These are phyloP conservation scores for Ascochyta clinopodiicola DNA, from an alignment of 2,329 filamentous ascomycete genomes.

Conservation along the genomic window DNA sequence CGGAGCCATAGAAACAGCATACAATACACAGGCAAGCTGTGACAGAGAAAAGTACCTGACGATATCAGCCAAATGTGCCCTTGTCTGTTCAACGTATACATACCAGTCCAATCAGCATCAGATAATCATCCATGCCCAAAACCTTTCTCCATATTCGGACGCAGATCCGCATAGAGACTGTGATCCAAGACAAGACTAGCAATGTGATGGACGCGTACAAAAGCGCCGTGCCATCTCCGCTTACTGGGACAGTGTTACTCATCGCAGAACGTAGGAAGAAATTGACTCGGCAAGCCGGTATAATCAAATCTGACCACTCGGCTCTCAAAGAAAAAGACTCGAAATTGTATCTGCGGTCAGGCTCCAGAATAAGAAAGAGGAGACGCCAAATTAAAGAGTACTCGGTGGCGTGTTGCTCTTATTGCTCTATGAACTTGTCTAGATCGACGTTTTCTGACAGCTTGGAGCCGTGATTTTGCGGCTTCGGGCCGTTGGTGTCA, in stretches of 20 bases:
- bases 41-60: slow-evolving; percentile 24
- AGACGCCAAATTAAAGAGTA: not conserved
- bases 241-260: slow-evolving; percentile 20
- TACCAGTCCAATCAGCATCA: slow-evolving; percentile 29
- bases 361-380: not conserved
- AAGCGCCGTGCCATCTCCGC: slow-evolving; percentile 26
- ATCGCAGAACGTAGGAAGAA: slow-evolving; percentile 3
- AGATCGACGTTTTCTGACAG: not conserved
- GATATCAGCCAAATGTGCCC: not conserved
- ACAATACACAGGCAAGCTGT: slow-evolving; percentile 30
- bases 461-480: not conserved
- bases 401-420: not conserved
- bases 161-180: slow-evolving; percentile 24
- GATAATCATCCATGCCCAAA: slow-evolving; percentile 22
- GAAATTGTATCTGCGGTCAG: not conserved
- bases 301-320: not conserved
- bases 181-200: slow-evolving; percentile 27
- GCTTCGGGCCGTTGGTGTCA: not conserved
- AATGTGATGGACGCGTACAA: slow-evolving; percentile 25
- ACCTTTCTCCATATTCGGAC: slow-evolving; percentile 28
- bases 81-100: not conserved
- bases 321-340: no score
- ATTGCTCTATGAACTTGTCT: not conserved
- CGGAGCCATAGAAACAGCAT: slow-evolving; percentile 27
- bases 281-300: not conserved